Conservation (phyloP, 139 green algal genomes). For the Marvania coccoides region DNA sequence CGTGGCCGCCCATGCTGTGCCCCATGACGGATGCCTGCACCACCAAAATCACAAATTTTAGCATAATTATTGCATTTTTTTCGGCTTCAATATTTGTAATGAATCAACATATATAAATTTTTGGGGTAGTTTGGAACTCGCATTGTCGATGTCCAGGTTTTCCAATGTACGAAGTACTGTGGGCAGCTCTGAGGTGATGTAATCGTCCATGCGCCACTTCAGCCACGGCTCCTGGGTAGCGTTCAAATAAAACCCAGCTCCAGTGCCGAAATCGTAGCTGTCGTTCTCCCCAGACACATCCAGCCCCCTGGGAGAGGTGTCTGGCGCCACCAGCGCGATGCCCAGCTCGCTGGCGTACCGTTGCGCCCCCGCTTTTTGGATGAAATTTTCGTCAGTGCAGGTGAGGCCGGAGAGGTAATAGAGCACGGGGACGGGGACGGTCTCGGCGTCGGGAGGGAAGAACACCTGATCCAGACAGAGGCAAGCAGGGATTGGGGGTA, state of each 20-base stretch:
- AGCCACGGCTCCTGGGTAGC: slow-evolving; percentile 56
- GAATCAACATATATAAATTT: no score
- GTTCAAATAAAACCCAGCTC: slow-evolving; percentile 81
- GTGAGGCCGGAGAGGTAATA: slow-evolving; percentile 89
- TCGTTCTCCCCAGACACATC: slow-evolving; percentile 75
- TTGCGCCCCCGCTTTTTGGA: slow-evolving; percentile 72
- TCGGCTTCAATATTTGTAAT: no score
- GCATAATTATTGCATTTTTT: neutral
- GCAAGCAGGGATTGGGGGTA: no score
- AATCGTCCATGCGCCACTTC: slow-evolving; percentile 94
- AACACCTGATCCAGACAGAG: no score
- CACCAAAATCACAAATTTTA: neutral
- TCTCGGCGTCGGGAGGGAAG: slow-evolving; percentile 27
- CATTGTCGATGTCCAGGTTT: slow-evolving; percentile 40
- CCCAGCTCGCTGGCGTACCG: slow-evolving; percentile 55
- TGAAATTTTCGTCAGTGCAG: slow-evolving; percentile 91
- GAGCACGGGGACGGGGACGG: slow-evolving; percentile 48
- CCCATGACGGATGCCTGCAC: slow-evolving; percentile 48
- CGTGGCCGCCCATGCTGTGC: slow-evolving; percentile 92
- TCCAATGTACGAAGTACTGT: slow-evolving; percentile 31
- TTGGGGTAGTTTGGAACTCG: no score
- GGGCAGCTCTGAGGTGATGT: slow-evolving; percentile 75
- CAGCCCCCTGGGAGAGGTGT: slow-evolving; percentile 88
- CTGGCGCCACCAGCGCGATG: slow-evolving; percentile 69
- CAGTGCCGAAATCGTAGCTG: slow-evolving; percentile 68